phyloP scores from a whole-genome alignment of 192 early-diverging fungal species.

The Rhizophlyctis rosea region DNA sequence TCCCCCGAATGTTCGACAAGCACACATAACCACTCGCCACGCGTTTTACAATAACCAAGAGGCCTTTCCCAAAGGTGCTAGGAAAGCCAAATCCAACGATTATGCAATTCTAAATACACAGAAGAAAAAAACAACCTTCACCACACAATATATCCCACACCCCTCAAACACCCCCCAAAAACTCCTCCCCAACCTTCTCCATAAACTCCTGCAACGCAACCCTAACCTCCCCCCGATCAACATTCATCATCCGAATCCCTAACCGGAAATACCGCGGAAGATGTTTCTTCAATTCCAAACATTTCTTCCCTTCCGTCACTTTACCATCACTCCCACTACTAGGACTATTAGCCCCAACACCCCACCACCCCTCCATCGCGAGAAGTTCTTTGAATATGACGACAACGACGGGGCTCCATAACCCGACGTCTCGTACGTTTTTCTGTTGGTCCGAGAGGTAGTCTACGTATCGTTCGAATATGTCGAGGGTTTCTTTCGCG shows the following conservation, averaged over 20 bases:
- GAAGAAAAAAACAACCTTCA: too few species aligned
- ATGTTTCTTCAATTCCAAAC: constrained; percentile 21
- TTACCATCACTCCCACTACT: background rate
- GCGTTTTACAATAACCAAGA: too few species aligned
- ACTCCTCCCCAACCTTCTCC: constrained; percentile 41
- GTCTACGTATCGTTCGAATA: constrained; percentile 40
- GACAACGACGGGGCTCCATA: constrained; percentile 55
- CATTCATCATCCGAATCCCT: constrained; percentile 40
- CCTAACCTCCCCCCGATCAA: constrained; percentile 43
- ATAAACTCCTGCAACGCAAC: constrained; percentile 43
- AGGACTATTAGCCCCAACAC: background rate
- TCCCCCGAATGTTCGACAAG: too few species aligned
- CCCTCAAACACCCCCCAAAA: constrained; percentile 18
- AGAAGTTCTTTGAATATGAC: constrained; percentile 45
- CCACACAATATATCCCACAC: too few species aligned
- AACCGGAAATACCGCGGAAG: constrained; percentile 36
- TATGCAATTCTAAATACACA: too few species aligned
- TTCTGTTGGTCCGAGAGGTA: constrained; percentile 39
- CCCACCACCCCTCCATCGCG: constrained; percentile 45
- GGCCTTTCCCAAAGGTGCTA: too few species aligned
- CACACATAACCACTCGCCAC: too few species aligned
- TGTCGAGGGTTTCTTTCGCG: constrained; percentile 41
- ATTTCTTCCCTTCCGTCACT: background rate
- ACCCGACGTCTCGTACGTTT: constrained; percentile 43
- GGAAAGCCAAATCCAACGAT: too few species aligned